phyloP scores from a whole-genome alignment of 2,329 filamentous ascomycete species.

The Fusarium sp. region DNA sequence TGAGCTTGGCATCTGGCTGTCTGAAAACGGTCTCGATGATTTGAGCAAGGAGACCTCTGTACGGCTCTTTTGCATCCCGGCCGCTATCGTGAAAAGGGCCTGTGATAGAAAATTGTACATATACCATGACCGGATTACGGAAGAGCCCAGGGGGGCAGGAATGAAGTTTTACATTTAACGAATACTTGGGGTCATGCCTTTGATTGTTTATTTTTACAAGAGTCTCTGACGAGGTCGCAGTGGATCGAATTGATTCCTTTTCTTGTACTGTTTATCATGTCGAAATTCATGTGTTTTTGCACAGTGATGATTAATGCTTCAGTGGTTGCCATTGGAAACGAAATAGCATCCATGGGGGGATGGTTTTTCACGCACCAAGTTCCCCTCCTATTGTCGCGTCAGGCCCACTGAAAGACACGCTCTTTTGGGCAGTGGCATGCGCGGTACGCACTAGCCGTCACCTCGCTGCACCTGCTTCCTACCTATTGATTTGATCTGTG shows the following conservation, averaged over 20 bases:
- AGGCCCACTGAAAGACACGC: constrained; percentile 16
- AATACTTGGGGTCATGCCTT: constrained; percentile 6
- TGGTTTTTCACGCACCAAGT: constrained; percentile 10
- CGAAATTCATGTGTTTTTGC: constrained; percentile 6
- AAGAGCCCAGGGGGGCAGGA: constrained; percentile 43
- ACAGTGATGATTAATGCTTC: constrained; percentile 6
- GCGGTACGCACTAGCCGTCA: constrained; percentile 20
- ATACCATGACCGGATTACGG: constrained; percentile 53
- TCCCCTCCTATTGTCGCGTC: constrained; percentile 16
- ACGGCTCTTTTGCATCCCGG: constrained; percentile 36
- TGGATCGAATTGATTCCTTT: not conserved
- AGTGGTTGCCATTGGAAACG: constrained; percentile 40
- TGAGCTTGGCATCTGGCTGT: constrained; percentile 42
- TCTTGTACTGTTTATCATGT: not conserved
- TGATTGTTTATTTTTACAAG: not conserved
- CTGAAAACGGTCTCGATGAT: constrained; percentile 30
- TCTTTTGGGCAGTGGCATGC: constrained; percentile 28
- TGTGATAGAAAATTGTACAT: constrained; percentile 56
- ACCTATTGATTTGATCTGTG: constrained; percentile 1
- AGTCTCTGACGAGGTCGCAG: not conserved
- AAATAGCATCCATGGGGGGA: constrained; percentile 3
- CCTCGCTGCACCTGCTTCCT: not conserved
- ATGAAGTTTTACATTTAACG: constrained; percentile 47
- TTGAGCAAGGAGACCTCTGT: constrained; percentile 27
- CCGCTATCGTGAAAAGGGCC: constrained; percentile 40